Percentiles rank a stretch among this genome's conserved stretches.
These are phyloP conservation scores for Perilla frutescens DNA, from an alignment of 257 asterid genomes.

Conservation along the genomic window DNA sequence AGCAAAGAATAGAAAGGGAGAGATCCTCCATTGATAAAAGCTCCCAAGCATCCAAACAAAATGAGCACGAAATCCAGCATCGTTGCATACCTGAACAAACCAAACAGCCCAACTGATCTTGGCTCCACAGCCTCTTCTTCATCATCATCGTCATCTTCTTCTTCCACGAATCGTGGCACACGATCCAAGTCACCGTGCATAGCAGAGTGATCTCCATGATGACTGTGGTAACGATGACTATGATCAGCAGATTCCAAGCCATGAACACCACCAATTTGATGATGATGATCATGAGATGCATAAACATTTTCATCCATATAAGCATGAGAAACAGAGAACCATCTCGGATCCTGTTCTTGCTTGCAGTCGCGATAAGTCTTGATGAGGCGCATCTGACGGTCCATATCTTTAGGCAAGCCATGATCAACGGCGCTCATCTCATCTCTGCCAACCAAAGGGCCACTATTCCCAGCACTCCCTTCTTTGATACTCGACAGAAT, in stretches of 20 bases:
- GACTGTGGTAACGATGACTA: conserved; percentile 21
- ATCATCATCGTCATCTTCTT: conserved; percentile 48
- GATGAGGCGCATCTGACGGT: conserved; percentile 44
- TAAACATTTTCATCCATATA: conserved; percentile 31
- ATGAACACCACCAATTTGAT: conserved; percentile 28
- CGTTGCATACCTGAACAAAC: conserved; percentile 74
- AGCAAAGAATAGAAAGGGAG: conserved; percentile 90
- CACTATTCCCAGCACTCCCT: conserved; percentile 35
- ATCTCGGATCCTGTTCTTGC: conserved; percentile 42
- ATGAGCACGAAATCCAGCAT: conserved; percentile 65
- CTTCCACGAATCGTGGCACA: not conserved
- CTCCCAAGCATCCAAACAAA: conserved; percentile 75
- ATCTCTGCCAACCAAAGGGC: conserved; percentile 44
- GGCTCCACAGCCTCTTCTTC: conserved; percentile 54
- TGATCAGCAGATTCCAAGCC: conserved; percentile 34
- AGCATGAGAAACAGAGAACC: conserved; percentile 60
- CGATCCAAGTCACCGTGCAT: not conserved
- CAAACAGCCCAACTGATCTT: conserved; percentile 56
- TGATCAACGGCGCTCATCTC: conserved; percentile 41
- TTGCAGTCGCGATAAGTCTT: conserved; percentile 43
- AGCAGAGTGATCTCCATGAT: conserved; percentile 19
- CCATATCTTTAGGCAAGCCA: conserved; percentile 45
- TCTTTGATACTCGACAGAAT: conserved; percentile 35
- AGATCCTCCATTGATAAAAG: conserved; percentile 84
- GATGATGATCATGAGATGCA: conserved; percentile 29